Percentiles rank a stretch among this genome's conserved stretches.
Conservation (phyloP, 2,329 filamentous ascomycete genomes). For the Alternaria atra region DNA sequence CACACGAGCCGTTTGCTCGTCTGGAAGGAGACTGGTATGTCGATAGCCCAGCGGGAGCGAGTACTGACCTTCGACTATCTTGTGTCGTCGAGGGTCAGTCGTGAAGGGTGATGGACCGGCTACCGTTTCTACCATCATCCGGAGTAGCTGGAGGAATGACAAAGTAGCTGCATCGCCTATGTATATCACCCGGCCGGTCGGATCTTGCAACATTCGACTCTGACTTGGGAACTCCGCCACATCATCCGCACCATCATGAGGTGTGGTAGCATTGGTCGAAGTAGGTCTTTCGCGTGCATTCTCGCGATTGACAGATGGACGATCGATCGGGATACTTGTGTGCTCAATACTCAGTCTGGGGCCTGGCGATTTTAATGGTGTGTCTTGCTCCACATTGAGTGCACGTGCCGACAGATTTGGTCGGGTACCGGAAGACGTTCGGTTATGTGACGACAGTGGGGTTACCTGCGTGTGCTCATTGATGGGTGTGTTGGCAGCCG, state of each 20-base stretch:
- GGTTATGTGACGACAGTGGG: constrained; percentile 26
- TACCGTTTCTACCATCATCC: constrained; percentile 66
- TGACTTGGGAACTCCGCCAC: constrained; percentile 65
- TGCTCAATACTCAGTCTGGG: constrained; percentile 36
- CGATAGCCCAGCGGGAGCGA: constrained; percentile 57
- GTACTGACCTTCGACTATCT: constrained; percentile 65
- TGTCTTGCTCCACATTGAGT: constrained; percentile 31
- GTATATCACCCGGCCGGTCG: constrained; percentile 66
- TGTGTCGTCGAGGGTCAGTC: constrained; percentile 64
- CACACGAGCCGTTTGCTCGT: constrained; percentile 63
- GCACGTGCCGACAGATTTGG: constrained; percentile 9
- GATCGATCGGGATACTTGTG: constrained; percentile 35
- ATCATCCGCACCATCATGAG: constrained; percentile 60
- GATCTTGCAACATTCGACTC: constrained; percentile 68
- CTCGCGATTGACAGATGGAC: constrained; percentile 30
- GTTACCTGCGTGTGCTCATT: constrained; percentile 32
- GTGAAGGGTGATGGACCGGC: constrained; percentile 67
- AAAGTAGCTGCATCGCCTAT: constrained; percentile 70
- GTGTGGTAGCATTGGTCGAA: constrained; percentile 44
- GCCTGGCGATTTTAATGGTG: constrained; percentile 26
- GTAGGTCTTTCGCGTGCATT: constrained; percentile 34
- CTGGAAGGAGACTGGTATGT: constrained; percentile 64
- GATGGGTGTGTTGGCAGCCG: constrained; percentile 32
- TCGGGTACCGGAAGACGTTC: constrained; percentile 27
- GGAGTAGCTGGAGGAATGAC: constrained; percentile 68